Base-by-base conservation (phyloP, 148 eudicot species). In the Camellia lanceoleosa region DNA sequence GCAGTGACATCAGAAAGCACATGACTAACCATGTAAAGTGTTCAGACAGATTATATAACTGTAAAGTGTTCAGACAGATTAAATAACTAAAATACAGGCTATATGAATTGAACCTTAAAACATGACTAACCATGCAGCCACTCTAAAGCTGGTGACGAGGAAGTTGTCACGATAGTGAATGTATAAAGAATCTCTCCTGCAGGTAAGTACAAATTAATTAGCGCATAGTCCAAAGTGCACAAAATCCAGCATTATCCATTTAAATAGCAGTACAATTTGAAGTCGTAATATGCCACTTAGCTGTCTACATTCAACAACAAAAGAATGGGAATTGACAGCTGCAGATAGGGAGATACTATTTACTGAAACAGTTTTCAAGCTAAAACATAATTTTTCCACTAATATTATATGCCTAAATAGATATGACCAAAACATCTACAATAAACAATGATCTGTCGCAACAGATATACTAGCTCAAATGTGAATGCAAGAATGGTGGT, bases 141-240 rank as follows among this genome's bases (percentile, higher is more conserved):
- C 78, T 82, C 83, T 44, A 96, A 82, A 70, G 91, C 81, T 83
- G 98, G 87, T 61, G 99, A 96, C 7, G 99, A 91, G 8, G 91
- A 88, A 47, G 97, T 94, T 58, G 99, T 94, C 84, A 96, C 15
- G 43, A 96, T 96, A 63, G 99, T 96, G 86, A 96, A 96, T 60
- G 97, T 89, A 75, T 91, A 91, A 1, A 91, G 75, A 79, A 85
- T 72, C 87, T 94, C 97, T 65, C 94, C 99, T 96, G 91, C 86
- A 85, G 11, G n/a, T 60, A 43, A 69, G 59, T 80, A 51, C 4
- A 71, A 71, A 11, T 51, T 67, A 61, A 8, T 56, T 47, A 41
- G 61, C 71, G 54, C 62, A 41, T 6, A 42, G 9, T 44, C 56
- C 55, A 68, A 49, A 38, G 30, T 76, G 49, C 73, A 38, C 66